A percentile compares a stretch with the other conserved stretches of the same genome.
These are phyloP conservation scores for Dothistroma septosporum DNA, from an alignment of 2,329 filamentous ascomycete genomes.

Conservation along the genomic window DNA sequence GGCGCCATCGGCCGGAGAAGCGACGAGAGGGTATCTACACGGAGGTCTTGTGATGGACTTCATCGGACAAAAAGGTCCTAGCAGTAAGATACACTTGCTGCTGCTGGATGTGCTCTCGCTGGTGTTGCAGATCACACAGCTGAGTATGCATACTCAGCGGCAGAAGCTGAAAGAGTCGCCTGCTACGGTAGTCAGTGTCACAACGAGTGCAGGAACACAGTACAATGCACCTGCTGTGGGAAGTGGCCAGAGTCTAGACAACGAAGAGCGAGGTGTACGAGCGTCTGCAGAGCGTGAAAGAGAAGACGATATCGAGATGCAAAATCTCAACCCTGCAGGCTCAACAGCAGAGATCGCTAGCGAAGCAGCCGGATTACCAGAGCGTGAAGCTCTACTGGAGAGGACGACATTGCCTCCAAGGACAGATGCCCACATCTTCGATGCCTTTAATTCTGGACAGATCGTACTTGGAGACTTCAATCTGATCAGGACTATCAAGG, in stretches of 20 bases:
- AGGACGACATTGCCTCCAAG: conserved; percentile 19
- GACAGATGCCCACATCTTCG: conserved; percentile 37
- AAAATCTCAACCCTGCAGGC: conserved; percentile 32
- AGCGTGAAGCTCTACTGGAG: conserved; percentile 19
- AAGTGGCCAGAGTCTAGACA: conserved; percentile 51
- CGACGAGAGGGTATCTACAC: conserved; percentile 54
- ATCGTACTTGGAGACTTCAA: conserved; percentile 45
- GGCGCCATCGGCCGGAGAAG: conserved; percentile 44
- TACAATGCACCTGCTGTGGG: conserved; percentile 9
- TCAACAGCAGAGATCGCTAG: conserved; percentile 4
- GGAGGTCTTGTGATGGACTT: conserved; percentile 62
- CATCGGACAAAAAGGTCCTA: conserved; percentile 57
- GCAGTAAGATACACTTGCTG: conserved; percentile 51
- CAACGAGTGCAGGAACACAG: conserved; percentile 7
- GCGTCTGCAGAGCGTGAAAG: conserved; percentile 36
- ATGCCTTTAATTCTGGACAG: conserved; percentile 46
- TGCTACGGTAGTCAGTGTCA: conserved; percentile 12
- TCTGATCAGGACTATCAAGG: conserved; percentile 39
- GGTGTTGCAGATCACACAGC: conserved; percentile 54
- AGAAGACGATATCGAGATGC: conserved; percentile 40
- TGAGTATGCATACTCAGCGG: conserved; percentile 52
- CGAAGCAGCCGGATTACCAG: conserved; percentile 12
- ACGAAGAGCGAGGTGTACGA: conserved; percentile 56
- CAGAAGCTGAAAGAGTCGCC: conserved; percentile 44
- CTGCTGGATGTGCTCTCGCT: conserved; percentile 53